phyloP scores from a whole-genome alignment of 805 yeast genomes.

The Cyberlindnera petersonii region DNA sequence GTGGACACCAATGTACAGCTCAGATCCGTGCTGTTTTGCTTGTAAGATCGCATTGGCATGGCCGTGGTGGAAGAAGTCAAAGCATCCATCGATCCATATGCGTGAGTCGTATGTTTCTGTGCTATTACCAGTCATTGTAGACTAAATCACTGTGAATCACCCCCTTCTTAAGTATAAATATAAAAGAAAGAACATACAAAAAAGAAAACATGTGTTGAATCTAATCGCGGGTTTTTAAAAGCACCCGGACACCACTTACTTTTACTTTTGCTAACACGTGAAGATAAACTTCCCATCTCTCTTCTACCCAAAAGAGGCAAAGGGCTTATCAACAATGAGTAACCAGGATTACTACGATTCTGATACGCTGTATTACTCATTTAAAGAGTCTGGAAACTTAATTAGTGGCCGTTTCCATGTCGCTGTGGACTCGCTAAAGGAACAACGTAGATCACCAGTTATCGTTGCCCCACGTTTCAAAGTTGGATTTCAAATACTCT shows the following conservation, averaged over 20 bases:
- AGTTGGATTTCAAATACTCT: constrained; percentile 1
- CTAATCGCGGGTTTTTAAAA: too few relatives aligned
- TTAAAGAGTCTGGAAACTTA: constrained; percentile 1
- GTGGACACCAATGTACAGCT: constrained; percentile 84
- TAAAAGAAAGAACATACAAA: too few relatives aligned
- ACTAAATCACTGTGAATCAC: too few relatives aligned
- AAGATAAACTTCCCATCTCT: not conserved
- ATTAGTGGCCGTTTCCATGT: constrained; percentile 9
- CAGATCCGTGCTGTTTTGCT: constrained; percentile 78
- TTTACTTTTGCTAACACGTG: too few relatives aligned
- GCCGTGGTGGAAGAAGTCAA: constrained; percentile 97
- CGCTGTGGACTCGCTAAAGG: constrained; percentile 1
- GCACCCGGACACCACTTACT: too few relatives aligned
- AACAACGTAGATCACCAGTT: constrained; percentile 5
- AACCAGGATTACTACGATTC: too few relatives aligned
- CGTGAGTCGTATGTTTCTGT: constrained; percentile 22
- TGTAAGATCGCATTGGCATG: constrained; percentile 97
- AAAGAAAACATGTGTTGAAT: too few relatives aligned
- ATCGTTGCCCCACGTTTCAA: constrained; percentile 12
- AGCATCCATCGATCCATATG: constrained; percentile 97
- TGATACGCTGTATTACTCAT: not conserved
- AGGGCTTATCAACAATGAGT: too few relatives aligned
- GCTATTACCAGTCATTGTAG: not conserved
- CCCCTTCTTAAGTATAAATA: too few relatives aligned
- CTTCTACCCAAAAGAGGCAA: not conserved